phyloP scores from a whole-genome alignment of 495 filamentous ascomycete species.

The Aspergillus haitiensis region DNA sequence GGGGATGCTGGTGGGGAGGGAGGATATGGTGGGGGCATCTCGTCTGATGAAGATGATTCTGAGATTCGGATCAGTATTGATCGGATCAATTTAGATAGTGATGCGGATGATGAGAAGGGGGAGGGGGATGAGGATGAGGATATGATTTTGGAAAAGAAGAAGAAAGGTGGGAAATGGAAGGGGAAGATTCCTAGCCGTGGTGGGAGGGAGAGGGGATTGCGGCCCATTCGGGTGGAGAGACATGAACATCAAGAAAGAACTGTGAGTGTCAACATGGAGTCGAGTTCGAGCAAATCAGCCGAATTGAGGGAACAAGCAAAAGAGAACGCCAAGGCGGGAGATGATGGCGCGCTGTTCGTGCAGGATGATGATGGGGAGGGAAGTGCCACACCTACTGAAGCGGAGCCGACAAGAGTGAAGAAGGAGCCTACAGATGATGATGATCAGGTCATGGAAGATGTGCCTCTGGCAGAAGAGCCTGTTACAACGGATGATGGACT shows the following conservation, averaged over 20 bases:
- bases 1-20: constrained; percentile 22
- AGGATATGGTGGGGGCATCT: constrained; percentile 28
- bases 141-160: constrained; percentile 30
- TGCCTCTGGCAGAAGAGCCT: constrained; percentile 29
- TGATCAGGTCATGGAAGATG: constrained; percentile 41
- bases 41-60: constrained; percentile 46
- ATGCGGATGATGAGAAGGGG: constrained; percentile 33
- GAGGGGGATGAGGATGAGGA: constrained; percentile 23
- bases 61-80: constrained; percentile 50
- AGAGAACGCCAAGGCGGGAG: constrained; percentile 29
- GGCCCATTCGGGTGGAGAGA: constrained; percentile 51
- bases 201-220: constrained; percentile 32
- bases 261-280: constrained; percentile 53
- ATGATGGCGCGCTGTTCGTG: constrained; percentile 34
- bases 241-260: constrained; percentile 53
- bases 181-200: constrained; percentile 11
- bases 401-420: constrained; percentile 37
- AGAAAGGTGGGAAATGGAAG: constrained; percentile 26
- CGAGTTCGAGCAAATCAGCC: constrained; percentile 47
- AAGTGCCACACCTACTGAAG: constrained; percentile 21
- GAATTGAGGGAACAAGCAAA: constrained; percentile 40
- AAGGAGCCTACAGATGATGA: constrained; percentile 46
- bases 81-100: constrained; percentile 49
- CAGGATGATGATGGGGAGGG: constrained; percentile 30
- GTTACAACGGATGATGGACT: constrained; percentile 37